Evolutionary conservation across 2,329 filamentous ascomycete species (phyloP).

Genomic region (Shiraia bambusicola): DNA sequence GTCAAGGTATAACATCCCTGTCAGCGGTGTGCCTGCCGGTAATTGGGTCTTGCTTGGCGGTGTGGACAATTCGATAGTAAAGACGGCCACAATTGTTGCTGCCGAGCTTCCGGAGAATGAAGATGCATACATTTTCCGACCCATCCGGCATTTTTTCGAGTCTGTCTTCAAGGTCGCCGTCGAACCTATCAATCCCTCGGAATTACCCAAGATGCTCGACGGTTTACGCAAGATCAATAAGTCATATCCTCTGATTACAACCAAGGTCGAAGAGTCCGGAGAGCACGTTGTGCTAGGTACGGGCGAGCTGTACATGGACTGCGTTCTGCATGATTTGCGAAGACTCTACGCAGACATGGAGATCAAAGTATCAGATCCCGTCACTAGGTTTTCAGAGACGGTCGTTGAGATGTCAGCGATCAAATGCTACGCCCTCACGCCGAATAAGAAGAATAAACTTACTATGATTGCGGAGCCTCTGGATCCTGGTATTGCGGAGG

Average conservation of each 20-base stretch:
- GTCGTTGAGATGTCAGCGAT: slow-evolving; percentile 96
- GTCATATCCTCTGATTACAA: slow-evolving; percentile 91
- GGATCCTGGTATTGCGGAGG: slow-evolving; percentile 89
- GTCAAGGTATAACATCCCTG: slow-evolving; percentile 88
- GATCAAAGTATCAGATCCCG: slow-evolving; percentile 96
- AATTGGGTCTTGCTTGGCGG: slow-evolving; percentile 91
- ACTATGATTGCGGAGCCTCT: slow-evolving; percentile 97
- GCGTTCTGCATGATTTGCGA: slow-evolving; percentile 90
- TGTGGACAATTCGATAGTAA: slow-evolving; percentile 97
- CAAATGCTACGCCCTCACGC: slow-evolving; percentile 95
- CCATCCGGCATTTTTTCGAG: slow-evolving; percentile 91
- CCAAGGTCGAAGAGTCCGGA: slow-evolving; percentile 96
- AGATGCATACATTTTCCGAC: slow-evolving; percentile 92
- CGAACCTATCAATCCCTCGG: slow-evolving; percentile 96
- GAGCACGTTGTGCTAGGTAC: slow-evolving; percentile 95
- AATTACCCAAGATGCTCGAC: slow-evolving; percentile 97
- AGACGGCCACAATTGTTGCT: slow-evolving; percentile 87
- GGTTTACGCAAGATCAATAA: slow-evolving; percentile 97
- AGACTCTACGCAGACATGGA: slow-evolving; percentile 98
- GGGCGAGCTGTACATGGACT: slow-evolving; percentile 99
- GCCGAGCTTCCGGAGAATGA: slow-evolving; percentile 80
- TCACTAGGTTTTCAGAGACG: slow-evolving; percentile 96
- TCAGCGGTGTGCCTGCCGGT: slow-evolving; percentile 88
- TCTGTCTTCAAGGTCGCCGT: slow-evolving; percentile 97
- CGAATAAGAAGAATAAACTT: slow-evolving; percentile 99